Percentiles rank a stretch among this genome's conserved stretches.
These are phyloP conservation scores for Xerocomus minutiporus DNA, from an alignment of 1,284 basidiomycete genomes.

Conservation along the genomic window DNA sequence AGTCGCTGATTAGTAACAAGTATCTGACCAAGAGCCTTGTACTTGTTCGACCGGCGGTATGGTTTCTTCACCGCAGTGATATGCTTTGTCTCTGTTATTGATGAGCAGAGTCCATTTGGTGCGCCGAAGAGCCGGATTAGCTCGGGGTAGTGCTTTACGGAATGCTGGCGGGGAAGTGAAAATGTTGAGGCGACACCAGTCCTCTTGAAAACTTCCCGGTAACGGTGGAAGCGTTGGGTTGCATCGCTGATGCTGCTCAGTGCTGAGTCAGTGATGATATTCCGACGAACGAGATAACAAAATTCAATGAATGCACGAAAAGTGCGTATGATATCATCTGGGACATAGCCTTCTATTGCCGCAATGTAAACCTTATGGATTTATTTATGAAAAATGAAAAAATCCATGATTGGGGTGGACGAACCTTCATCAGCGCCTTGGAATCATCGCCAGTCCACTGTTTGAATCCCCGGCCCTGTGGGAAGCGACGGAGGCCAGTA, in stretches of 20 bases:
- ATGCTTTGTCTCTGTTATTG: too few species aligned
- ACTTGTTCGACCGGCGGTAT: too few species aligned
- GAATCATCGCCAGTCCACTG: conserved; percentile 15
- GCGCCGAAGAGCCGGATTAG: too few species aligned
- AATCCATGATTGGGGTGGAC: neutral
- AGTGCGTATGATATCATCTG: neutral
- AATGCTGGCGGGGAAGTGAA: too few species aligned
- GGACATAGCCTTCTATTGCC: conserved; percentile 6
- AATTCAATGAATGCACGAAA: conserved; percentile 3
- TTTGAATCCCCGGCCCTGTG: conserved; percentile 8
- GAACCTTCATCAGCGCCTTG: conserved; percentile 16
- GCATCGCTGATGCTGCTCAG: too few species aligned
- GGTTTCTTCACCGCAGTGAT: too few species aligned
- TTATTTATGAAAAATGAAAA: too few species aligned
- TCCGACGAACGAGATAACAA: neutral
- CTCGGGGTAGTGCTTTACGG: too few species aligned
- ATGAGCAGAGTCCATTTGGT: neutral
- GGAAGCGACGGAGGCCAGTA: conserved; percentile 4
- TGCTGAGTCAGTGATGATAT: neutral
- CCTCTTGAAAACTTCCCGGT: too few species aligned
- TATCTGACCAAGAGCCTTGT: too few species aligned
- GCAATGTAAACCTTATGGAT: conserved; percentile 4
- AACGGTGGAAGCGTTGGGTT: too few species aligned
- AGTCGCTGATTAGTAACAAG: neutral
- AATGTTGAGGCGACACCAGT: too few species aligned